Evolutionary conservation across 1,139 yeast species (phyloP).

Genomic region (Taiozyma sp.): DNA sequence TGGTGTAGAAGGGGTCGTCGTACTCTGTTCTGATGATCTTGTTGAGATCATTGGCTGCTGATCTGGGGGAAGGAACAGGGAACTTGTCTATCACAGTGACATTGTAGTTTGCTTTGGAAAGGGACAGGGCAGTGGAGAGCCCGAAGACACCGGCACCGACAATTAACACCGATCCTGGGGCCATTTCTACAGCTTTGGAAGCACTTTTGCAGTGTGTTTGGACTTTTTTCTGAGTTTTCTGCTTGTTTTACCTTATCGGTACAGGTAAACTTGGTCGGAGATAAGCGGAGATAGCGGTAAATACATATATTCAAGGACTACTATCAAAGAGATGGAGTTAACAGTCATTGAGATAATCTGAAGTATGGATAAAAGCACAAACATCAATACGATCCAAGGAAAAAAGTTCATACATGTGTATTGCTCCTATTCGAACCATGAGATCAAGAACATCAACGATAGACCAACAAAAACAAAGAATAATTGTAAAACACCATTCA

Average conservation of each 20-base stretch:
- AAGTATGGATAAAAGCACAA: no score
- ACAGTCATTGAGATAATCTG: no score
- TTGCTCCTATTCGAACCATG: slow-evolving; percentile 35
- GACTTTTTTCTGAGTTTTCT: no score
- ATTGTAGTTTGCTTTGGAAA: slow-evolving; percentile 5
- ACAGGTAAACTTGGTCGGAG: no score
- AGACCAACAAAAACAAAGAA: slow-evolving; percentile 43
- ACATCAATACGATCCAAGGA: no score
- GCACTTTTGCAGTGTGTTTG: no score
- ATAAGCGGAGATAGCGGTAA: no score
- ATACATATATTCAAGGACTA: no score
- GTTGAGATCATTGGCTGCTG: slow-evolving; percentile 46
- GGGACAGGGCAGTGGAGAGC: slow-evolving; percentile 37
- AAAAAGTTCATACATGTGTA: no score
- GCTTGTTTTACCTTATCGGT: no score
- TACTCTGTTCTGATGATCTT: slow-evolving; percentile 45
- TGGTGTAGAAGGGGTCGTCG: slow-evolving; percentile 32
- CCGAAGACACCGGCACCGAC: slow-evolving; percentile 48
- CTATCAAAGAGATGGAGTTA: no score
- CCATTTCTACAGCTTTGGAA: not conserved
- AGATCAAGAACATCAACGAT: slow-evolving; percentile 45
- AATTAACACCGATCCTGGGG: slow-evolving; percentile 16
- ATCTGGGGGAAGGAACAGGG: slow-evolving; percentile 41
- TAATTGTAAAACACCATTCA: slow-evolving; percentile 37
- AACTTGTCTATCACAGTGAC: slow-evolving; percentile 36